phyloP scores from a whole-genome alignment of 176 grass and related monocot genomes.

The Neostapfia colusana region DNA sequence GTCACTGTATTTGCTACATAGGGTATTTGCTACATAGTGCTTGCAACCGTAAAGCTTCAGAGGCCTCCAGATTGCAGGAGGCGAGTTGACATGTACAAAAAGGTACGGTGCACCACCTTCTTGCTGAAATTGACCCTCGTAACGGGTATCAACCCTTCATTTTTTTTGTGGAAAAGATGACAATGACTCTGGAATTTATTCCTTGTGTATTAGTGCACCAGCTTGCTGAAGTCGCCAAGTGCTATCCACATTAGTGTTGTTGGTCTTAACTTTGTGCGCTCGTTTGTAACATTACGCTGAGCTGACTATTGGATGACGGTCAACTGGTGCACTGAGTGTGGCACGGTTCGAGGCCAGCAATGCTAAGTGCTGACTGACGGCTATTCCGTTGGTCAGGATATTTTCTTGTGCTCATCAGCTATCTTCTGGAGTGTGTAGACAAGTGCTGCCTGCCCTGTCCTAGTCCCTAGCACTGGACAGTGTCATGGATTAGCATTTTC shows the following conservation, averaged over 20 bases:
- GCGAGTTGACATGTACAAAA: neutral
- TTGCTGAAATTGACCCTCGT: neutral
- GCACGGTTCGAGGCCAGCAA: neutral
- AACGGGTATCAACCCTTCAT: neutral
- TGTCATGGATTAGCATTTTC: neutral
- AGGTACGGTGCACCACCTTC: neutral
- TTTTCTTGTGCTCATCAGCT: slow-evolving; percentile 1
- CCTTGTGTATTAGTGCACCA: neutral
- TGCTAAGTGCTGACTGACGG: neutral
- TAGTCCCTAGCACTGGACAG: neutral
- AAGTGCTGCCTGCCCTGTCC: neutral
- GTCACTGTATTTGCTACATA: neutral
- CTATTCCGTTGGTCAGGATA: neutral
- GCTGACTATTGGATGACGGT: neutral
- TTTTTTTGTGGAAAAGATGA: neutral
- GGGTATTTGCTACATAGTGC: neutral
- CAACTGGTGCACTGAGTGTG: neutral
- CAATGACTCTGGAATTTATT: neutral
- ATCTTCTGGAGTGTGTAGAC: neutral
- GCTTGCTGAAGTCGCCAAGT: neutral
- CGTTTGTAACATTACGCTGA: neutral
- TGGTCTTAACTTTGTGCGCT: neutral
- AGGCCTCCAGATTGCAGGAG: neutral
- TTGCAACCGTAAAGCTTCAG: slow-evolving; percentile 18
- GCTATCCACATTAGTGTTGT: neutral